Evolutionary conservation across 495 filamentous ascomycete genomes (phyloP).

Genomic region (Neurospora sp.): DNA sequence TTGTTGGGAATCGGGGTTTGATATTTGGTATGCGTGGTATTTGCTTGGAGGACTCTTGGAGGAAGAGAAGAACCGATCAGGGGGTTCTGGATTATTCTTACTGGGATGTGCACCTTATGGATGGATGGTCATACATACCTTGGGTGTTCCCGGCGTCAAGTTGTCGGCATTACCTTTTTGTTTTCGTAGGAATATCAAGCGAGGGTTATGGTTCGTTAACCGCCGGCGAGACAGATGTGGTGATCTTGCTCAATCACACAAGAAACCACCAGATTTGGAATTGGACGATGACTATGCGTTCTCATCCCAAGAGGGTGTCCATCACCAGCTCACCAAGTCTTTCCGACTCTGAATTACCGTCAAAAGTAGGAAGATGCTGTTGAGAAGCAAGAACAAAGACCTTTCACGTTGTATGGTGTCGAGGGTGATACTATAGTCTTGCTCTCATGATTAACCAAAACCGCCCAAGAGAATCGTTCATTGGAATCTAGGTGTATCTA

Average conservation of each 20-base stretch:
- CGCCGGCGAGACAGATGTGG: neutral
- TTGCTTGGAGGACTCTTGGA: neutral
- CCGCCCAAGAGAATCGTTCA: neutral
- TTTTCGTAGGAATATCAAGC: neutral
- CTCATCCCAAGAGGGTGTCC: neutral
- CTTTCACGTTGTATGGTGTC: neutral
- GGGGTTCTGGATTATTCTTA: neutral
- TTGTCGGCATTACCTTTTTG: neutral
- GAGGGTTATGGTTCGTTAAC: neutral
- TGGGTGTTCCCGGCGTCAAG: neutral
- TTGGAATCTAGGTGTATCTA: neutral
- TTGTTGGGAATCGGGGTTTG: slow-evolving; percentile 2
- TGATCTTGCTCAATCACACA: neutral
- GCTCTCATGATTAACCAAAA: neutral
- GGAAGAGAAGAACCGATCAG: neutral
- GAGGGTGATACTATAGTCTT: neutral
- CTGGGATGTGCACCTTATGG: neutral
- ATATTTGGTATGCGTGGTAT: neutral
- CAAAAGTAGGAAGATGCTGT: neutral
- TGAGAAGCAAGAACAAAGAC: neutral
- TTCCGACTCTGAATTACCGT: neutral
- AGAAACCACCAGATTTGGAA: neutral
- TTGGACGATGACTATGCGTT: neutral
- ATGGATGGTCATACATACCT: neutral
- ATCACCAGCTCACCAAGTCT: neutral